Evolutionary conservation across 2,329 filamentous ascomycete species (phyloP).

Genomic region (Diplodia mutila): DNA sequence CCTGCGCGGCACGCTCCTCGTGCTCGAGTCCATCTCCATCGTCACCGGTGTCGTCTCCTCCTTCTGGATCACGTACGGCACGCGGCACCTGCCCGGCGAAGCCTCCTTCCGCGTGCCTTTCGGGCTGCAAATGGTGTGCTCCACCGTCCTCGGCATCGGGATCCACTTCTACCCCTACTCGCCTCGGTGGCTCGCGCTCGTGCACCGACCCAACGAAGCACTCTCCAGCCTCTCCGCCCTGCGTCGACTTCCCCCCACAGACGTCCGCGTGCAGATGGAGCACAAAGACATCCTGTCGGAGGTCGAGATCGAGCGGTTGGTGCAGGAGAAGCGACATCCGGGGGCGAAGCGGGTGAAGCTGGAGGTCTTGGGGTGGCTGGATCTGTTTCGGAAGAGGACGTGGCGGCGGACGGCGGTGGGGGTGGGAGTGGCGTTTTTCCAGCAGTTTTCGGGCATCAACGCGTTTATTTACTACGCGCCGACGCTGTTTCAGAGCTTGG

Average conservation of each 20-base stretch:
- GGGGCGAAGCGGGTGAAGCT: background rate
- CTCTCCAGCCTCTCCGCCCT: constrained; percentile 34
- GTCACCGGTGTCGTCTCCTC: constrained; percentile 48
- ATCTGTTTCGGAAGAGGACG: constrained; percentile 49
- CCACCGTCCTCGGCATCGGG: constrained; percentile 35
- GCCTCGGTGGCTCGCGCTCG: constrained; percentile 39
- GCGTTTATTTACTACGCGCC: constrained; percentile 54
- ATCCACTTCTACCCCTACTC: constrained; percentile 41
- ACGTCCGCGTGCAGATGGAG: constrained; percentile 28
- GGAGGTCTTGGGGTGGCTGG: constrained; percentile 36
- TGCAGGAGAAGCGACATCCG: constrained; percentile 1
- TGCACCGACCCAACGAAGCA: constrained; percentile 37
- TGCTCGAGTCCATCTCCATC: constrained; percentile 48
- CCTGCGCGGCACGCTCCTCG: constrained; percentile 65
- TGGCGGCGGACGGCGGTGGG: constrained; percentile 49
- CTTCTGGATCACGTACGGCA: constrained; percentile 50
- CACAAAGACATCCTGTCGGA: constrained; percentile 29
- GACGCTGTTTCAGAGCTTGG: constrained; percentile 48
- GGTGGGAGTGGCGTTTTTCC: constrained; percentile 48
- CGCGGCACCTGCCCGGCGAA: constrained; percentile 43
- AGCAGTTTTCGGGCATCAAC: constrained; percentile 43
- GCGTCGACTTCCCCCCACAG: constrained; percentile 29
- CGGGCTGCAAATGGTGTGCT: constrained; percentile 49
- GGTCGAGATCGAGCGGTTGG: constrained; percentile 26
- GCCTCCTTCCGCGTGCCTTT: constrained; percentile 55